A percentile compares a stretch with the other conserved stretches of the same genome.
Evolutionary conservation across 257 asterid species (phyloP).

Genomic region (Solanum ahanhuiri): DNA sequence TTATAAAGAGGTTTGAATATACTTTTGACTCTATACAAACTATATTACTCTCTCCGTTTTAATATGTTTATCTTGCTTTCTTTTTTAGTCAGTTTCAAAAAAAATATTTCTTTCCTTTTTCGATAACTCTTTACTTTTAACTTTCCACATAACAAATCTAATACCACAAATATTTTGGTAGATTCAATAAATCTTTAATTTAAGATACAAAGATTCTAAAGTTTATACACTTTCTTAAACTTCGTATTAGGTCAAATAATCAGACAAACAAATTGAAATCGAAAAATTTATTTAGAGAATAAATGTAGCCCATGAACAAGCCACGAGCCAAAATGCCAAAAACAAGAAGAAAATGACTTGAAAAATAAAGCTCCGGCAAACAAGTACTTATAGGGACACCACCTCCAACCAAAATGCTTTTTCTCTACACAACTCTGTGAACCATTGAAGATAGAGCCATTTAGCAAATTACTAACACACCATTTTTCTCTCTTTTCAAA

Average conservation of each 20-base stretch:
- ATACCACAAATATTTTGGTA: not conserved
- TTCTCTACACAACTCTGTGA: conserved; percentile 10
- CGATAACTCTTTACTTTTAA: not conserved
- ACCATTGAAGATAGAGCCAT: not conserved
- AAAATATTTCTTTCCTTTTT: not conserved
- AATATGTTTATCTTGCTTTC: not conserved
- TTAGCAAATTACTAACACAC: conserved; percentile 3
- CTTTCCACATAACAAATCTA: no score
- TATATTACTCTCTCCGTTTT: not conserved
- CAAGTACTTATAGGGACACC: conserved; percentile 8
- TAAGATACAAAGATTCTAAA: not conserved
- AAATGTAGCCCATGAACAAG: conserved; percentile 14
- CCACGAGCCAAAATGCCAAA: conserved; percentile 27
- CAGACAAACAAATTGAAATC: not conserved
- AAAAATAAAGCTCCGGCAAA: conserved; percentile 14
- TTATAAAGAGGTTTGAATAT: not conserved
- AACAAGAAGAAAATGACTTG: conserved; percentile 24
- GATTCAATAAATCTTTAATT: not conserved
- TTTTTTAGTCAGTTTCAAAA: not conserved
- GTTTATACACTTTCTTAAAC: no score
- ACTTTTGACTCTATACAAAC: not conserved
- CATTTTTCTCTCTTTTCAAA: conserved; percentile 1
- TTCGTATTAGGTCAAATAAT: not conserved
- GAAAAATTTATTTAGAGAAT: not conserved
- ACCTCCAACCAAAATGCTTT: conserved; percentile 19